Evolutionary conservation across 805 yeast species (phyloP), one percentile per base, ranked within the genome.

Genomic region (Candida sanyiensis): DNA sequence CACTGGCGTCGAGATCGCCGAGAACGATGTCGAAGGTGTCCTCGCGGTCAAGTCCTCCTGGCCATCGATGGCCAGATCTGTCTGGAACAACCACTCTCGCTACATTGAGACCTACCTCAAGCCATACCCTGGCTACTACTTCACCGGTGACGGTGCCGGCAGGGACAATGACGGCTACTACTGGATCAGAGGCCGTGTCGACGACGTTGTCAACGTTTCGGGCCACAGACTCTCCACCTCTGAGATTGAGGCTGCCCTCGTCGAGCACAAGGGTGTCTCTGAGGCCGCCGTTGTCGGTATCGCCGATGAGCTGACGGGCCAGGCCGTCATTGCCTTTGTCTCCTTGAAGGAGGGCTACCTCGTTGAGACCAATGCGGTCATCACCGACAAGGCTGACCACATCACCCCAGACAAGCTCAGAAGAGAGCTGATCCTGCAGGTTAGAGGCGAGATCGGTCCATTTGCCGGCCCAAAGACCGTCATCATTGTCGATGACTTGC

Each of bases 11-110:
- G 96, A 85, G 58, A 67, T 89, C 52, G 66, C 69, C 49, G 96
- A 86, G 37, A 83, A 85, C 56, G 94, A 88, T 55, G 96, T 87
- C 41, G 97, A 88, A 64, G 98, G 98, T 66, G 97, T 93, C 22
- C 72, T 93, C 47, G 97, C 96, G 24, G 77, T 93, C 56, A 80
- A 79, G 58, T 70, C 78, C 35, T 75, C 97, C 26, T 93, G 98
- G 98, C 98, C 98, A 41, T 88, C 97, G n/a, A 89, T 93, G 80
- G 93, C 97, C 22, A 82, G 98, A 68, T 80, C 96, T 39, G 93
- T 93, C 44, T 89, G 81, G 80, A 82, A 81, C 58, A 87, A 89
- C 62, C 94, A 90, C 62, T 66, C 68, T 46, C 80, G 96, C 55
- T 90, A 73, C 67, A 67, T 88, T 55, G 97, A 90, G 45, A 93